Base-by-base conservation (phyloP, 169 alveolate species). In the Plasmodium adleri region DNA sequence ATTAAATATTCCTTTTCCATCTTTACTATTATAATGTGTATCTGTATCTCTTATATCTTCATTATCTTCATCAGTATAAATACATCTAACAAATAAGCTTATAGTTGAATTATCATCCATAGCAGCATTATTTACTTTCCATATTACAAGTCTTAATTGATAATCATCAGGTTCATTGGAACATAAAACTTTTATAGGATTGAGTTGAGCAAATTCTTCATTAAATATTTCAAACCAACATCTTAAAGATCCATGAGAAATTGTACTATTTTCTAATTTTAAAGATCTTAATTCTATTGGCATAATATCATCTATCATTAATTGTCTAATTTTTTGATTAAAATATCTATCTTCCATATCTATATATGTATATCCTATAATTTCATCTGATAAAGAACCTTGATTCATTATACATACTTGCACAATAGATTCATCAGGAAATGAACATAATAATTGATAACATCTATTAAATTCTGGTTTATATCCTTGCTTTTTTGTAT, bases 261-360 rank as follows among this genome's bases (percentile, higher is more conserved):
- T 90, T 9, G 98, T 92, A 73, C 95, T 89, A 24, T 88, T 95
- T 26, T 93, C 96, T 70, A 88, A 91, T 54, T 94, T 94, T 66
- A 94, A 68, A 0, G 97, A 93, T 88, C 94, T 80, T 73, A 94
- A 89, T 80, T 95, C 97, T 3, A 95, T 94, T 1, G 97, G 97
- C 43, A 94, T 93, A n/a, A 58, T 17, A 59, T 93, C 97, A 26
- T 94, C 95, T 56, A 86, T 91, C 88, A 96, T 89, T 91, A 96
- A 88, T 63, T 95, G 95, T 49, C 92, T 93, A 67, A 95, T 74
- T 73, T 92, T 89, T n/a, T 93, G 94, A 72, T 94, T 94, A 86
- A 95, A 95, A 86, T 94, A 96, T 5, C 98, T 94, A 74, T 96
- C 98, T 47, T 96, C 98, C 78, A 97, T 90, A 88, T 96, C 98